Conservation (phyloP, 78 protist genomes). For the Tieghemostelium lacteum region DNA sequence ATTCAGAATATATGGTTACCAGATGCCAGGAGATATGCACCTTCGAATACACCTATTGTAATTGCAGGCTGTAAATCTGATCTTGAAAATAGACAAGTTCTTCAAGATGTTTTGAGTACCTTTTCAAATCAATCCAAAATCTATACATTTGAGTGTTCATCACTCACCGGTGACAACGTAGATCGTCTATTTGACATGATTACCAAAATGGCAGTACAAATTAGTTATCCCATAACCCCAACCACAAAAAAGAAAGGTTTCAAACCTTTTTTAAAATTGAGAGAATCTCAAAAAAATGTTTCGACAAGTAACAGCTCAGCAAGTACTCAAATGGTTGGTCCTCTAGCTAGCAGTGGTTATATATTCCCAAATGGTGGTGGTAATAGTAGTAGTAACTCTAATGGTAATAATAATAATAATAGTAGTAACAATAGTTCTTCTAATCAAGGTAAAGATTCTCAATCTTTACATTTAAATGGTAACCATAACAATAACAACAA, state of each 20-base stretch:
- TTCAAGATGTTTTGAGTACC: constrained; percentile 7
- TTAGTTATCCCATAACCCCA: too few species aligned
- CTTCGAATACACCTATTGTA: constrained; percentile 16
- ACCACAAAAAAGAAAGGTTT: neutral
- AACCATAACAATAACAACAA: neutral
- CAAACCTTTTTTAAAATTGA: too few species aligned
- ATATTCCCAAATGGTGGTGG: neutral
- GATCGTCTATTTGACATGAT: constrained; percentile 11
- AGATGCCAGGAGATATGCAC: constrained; percentile 35
- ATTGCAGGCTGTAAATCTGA: constrained; percentile 65
- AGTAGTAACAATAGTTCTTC: neutral
- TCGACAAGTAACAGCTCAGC: neutral
- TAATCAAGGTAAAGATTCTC: neutral
- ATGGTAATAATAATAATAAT: neutral
- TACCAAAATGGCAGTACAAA: neutral
- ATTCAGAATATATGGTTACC: constrained; percentile 18
- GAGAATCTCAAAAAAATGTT: too few species aligned
- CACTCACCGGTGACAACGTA: constrained; percentile 42
- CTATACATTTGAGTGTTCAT: constrained; percentile 51
- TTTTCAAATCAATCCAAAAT: constrained; percentile 23
- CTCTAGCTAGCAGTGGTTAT: too few species aligned
- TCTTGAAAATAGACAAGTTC: constrained; percentile 8
- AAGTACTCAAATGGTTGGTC: too few species aligned
- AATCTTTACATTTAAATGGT: neutral
- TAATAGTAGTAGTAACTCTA: neutral